These are phyloP conservation scores for Hura crepitans DNA, from an alignment of 441 rosid species.

Conservation along the genomic window DNA sequence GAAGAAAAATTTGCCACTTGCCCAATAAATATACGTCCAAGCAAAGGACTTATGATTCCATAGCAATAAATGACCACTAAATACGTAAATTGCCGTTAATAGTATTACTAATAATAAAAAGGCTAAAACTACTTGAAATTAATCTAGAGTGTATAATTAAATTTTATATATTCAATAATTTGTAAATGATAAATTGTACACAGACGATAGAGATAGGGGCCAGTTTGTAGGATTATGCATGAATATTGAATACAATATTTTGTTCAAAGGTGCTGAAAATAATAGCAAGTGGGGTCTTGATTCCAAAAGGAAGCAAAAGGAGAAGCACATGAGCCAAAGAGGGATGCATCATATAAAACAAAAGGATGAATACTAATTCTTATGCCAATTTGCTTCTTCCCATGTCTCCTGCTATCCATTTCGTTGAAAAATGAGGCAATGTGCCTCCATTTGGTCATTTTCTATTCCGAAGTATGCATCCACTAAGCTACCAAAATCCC, in stretches of 20 bases:
- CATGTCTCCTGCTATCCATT: slow-evolving; percentile 21
- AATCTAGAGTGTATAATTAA: no score
- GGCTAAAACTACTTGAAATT: no score
- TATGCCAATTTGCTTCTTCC: slow-evolving; percentile 25
- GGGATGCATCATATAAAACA: slow-evolving; percentile 31
- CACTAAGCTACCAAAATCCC: no score
- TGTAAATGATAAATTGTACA: no score
- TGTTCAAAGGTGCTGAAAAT: background rate
- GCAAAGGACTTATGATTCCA: background rate
- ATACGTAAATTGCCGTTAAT: no score
- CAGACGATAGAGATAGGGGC: no score
- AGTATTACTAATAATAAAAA: no score
- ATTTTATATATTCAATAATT: no score
- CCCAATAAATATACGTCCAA: background rate
- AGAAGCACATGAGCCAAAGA: slow-evolving; percentile 32
- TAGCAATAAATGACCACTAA: background rate
- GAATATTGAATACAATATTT: no score
- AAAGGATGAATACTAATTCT: slow-evolving; percentile 19
- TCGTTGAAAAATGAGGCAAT: background rate
- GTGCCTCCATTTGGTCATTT: background rate
- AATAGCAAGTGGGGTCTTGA: slow-evolving; percentile 24
- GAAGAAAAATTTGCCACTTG: background rate
- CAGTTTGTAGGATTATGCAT: no score
- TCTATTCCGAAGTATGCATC: background rate
- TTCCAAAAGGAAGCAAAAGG: slow-evolving; percentile 28